A percentile compares a stretch with the other conserved stretches of the same genome.
phyloP scores from a whole-genome alignment of 2,329 filamentous ascomycete species.

The Claviceps capensis region DNA sequence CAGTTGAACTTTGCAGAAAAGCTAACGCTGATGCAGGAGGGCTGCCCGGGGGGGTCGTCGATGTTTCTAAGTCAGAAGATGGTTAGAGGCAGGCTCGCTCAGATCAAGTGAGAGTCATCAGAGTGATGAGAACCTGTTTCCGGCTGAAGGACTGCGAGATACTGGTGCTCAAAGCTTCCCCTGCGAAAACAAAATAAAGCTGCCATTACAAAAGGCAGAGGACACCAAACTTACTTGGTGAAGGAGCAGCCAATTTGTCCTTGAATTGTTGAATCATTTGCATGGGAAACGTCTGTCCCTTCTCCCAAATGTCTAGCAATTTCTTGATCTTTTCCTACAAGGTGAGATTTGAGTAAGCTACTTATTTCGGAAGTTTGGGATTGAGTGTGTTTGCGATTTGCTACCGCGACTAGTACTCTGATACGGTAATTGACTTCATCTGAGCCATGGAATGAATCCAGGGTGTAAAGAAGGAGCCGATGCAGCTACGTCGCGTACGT shows the following conservation, averaged over 20 bases:
- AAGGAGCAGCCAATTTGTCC: constrained; percentile 54
- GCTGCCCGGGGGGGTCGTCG: constrained; percentile 58
- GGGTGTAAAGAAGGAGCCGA: neutral
- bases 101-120: neutral
- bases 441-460: neutral
- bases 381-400: constrained; percentile 10
- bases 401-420: constrained; percentile 11
- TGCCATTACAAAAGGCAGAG: neutral
- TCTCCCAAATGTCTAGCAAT: constrained; percentile 95
- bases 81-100: constrained; percentile 2
- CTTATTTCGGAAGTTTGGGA: constrained; percentile 10
- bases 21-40: constrained; percentile 34
- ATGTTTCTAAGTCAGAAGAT: constrained; percentile 37
- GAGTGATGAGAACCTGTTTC: neutral
- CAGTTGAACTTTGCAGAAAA: constrained; percentile 22
- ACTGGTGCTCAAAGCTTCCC: neutral
- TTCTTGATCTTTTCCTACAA: constrained; percentile 88
- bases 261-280: constrained; percentile 72
- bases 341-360: constrained; percentile 27
- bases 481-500: neutral
- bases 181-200: neutral
- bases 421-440: neutral
- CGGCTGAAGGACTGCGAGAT: neutral
- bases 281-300: constrained; percentile 77
- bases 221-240: constrained; percentile 47